Evolutionary conservation across 306 rosid genomes (phyloP).

Genomic region (Alnus glutinosa): DNA sequence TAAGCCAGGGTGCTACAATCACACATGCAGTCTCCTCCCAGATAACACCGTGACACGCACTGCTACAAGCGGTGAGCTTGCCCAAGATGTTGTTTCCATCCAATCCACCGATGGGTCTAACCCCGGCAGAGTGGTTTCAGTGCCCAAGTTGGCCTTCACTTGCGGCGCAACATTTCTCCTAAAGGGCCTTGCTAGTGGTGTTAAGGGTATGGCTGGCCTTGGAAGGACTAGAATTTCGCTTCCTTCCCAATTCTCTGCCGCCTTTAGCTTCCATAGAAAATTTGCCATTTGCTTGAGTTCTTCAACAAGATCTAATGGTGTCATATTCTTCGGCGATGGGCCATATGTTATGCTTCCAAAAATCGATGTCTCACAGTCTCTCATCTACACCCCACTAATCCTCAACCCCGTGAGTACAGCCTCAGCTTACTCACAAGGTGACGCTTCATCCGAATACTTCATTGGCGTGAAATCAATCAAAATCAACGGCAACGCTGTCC

Average conservation of each 20-base stretch:
- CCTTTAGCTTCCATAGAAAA: conserved; percentile 42
- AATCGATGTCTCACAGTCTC: conserved; percentile 38
- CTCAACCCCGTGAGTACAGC: conserved; percentile 47
- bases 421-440: conserved; percentile 21
- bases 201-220: conserved; percentile 61
- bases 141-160: conserved; percentile 44
- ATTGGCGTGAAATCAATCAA: conserved; percentile 55
- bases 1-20: conserved; percentile 46
- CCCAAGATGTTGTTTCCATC: conserved; percentile 39
- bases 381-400: conserved; percentile 53
- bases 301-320: conserved; percentile 30
- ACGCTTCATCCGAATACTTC: conserved; percentile 54
- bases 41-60: conserved; percentile 37
- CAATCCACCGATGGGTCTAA: conserved; percentile 46
- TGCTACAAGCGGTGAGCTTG: conserved; percentile 31
- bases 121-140: conserved; percentile 29
- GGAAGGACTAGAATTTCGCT: conserved; percentile 45
- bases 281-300: conserved; percentile 61
- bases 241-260: conserved; percentile 45
- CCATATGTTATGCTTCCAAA: conserved; percentile 45
- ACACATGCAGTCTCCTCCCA: conserved; percentile 35
- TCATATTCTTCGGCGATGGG: conserved; percentile 48
- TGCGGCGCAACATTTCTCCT: conserved; percentile 41
- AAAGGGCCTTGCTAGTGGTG: conserved; percentile 47
- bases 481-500: conserved; percentile 32